These are phyloP conservation scores for Phytopythium boreale DNA, from an alignment of 352 stramenopile genomes.

Conservation along the genomic window DNA sequence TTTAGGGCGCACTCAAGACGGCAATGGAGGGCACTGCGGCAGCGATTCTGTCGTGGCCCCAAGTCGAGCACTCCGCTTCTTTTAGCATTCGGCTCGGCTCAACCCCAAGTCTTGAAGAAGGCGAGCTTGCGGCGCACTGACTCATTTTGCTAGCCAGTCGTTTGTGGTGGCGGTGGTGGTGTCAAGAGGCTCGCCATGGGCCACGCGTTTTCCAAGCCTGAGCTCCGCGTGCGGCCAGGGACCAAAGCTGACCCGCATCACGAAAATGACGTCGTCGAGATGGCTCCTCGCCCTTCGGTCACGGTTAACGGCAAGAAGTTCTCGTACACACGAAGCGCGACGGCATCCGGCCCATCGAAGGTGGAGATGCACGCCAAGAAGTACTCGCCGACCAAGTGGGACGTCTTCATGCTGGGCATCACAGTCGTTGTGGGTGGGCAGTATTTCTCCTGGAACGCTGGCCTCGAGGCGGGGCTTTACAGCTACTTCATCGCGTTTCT, in stretches of 20 bases:
- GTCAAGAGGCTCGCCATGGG: background rate
- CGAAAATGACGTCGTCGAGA: background rate
- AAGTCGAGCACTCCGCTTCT: too few species aligned
- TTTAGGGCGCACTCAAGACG: too few species aligned
- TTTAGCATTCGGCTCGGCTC: too few species aligned
- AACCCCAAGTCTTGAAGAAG: too few species aligned
- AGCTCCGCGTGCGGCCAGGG: background rate
- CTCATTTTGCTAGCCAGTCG: too few species aligned
- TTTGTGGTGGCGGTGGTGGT: background rate
- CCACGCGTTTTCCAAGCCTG: conserved; percentile 1
- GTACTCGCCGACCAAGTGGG: conserved; percentile 28
- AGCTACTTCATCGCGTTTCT: conserved; percentile 38
- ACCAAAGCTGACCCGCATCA: background rate
- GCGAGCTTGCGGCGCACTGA: too few species aligned
- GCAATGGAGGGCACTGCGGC: too few species aligned
- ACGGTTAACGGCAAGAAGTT: background rate
- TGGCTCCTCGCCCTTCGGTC: background rate
- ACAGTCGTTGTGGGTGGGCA: conserved; percentile 53
- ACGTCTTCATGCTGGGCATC: conserved; percentile 47
- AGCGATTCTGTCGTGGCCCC: too few species aligned
- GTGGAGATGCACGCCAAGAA: background rate
- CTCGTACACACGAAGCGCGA: background rate
- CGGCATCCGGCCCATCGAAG: background rate
- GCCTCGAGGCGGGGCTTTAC: conserved; percentile 34
- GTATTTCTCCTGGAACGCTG: conserved; percentile 50